Conservation (phyloP, 2,329 filamentous ascomycete species). For the Coccinonectria pachysandricola region DNA sequence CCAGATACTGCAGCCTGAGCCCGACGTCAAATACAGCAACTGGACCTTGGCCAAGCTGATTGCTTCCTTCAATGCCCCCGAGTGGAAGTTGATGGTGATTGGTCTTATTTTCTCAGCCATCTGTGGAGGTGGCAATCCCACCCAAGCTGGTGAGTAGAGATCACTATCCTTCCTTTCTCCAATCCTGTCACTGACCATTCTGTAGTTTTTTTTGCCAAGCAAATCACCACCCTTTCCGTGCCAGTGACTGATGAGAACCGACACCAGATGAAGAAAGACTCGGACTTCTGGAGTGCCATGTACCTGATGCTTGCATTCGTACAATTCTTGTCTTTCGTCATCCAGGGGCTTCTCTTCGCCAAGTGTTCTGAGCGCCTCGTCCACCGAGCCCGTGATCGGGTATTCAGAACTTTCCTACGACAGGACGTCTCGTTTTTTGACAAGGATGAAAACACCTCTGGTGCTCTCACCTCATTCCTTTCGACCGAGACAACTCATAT, state of each 20-base stretch:
- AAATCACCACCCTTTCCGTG: constrained; percentile 60
- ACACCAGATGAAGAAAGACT: constrained; percentile 52
- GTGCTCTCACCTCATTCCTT: constrained; percentile 78
- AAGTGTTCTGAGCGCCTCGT: constrained; percentile 80
- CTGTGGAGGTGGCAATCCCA: constrained; percentile 71
- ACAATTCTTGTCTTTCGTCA: constrained; percentile 56
- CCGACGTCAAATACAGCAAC: constrained; percentile 51
- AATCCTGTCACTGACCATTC: constrained; percentile 24
- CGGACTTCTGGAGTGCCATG: constrained; percentile 83
- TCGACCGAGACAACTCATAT: constrained; percentile 85
- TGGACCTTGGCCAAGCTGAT: constrained; percentile 73
- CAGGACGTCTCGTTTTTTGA: constrained; percentile 94
- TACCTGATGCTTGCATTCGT: constrained; percentile 74
- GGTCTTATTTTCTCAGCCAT: constrained; percentile 67
- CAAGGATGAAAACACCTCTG: constrained; percentile 76
- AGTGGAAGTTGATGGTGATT: constrained; percentile 60
- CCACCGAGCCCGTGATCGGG: constrained; percentile 68
- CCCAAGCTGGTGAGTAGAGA: constrained; percentile 24
- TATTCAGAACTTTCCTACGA: constrained; percentile 79
- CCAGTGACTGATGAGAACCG: constrained; percentile 39
- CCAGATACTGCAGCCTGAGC: constrained; percentile 40
- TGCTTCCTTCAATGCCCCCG: constrained; percentile 64
- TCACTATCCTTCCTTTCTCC: not conserved
- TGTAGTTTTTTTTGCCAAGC: constrained; percentile 80
- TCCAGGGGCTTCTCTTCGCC: constrained; percentile 67